These are phyloP conservation scores for Musa balbisiana DNA, from an alignment of 202 grass and related monocot species.

Conservation along the genomic window DNA sequence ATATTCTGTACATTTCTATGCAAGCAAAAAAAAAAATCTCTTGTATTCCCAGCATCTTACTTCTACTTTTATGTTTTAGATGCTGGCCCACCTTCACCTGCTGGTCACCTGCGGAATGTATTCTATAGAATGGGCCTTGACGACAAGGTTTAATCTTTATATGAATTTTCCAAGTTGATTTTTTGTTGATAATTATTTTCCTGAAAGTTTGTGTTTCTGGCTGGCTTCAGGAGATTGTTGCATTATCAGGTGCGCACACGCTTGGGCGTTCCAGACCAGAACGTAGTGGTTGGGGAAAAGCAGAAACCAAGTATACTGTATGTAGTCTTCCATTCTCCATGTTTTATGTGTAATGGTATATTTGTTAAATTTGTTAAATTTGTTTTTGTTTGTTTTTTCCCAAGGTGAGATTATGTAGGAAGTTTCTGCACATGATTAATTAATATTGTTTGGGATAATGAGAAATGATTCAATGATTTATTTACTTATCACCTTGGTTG, in stretches of 20 bases:
- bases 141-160: slow-evolving; percentile 53
- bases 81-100: slow-evolving; percentile 82
- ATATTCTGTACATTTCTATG: too few species aligned
- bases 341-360: background rate
- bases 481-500: background rate
- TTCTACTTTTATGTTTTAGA: slow-evolving; percentile 29
- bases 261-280: slow-evolving; percentile 90
- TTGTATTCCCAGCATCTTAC: slow-evolving; percentile 5
- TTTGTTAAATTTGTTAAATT: background rate
- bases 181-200: background rate
- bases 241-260: slow-evolving; percentile 89
- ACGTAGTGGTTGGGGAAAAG: slow-evolving; percentile 91
- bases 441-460: background rate
- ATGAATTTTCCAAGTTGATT: background rate
- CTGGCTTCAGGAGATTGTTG: slow-evolving; percentile 79
- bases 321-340: slow-evolving; percentile 20
- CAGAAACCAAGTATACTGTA: slow-evolving; percentile 94
- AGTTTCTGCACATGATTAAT: background rate
- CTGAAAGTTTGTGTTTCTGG: background rate
- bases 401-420: too few species aligned
- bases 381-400: background rate
- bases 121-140: slow-evolving; percentile 97
- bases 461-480: background rate
- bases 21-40: too few species aligned
- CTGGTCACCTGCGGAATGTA: slow-evolving; percentile 78